Evolutionary conservation across 208 protist species (phyloP).

Genomic region (Acanthamoeba healyi): DNA sequence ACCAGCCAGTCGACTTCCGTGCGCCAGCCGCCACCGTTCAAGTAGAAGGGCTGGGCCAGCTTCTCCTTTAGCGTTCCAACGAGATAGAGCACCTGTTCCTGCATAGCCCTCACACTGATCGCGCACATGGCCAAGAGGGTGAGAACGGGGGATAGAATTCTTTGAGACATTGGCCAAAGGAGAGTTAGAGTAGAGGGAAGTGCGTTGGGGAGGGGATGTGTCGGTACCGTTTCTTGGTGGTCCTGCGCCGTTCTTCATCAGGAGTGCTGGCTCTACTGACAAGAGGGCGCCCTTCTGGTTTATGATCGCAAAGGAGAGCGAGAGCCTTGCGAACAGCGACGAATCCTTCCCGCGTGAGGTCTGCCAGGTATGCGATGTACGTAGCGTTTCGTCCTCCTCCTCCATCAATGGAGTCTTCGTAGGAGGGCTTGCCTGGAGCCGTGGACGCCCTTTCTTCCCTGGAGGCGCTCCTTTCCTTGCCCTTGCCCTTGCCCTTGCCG

Average conservation of each 20-base stretch:
- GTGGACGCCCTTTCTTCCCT: not conserved
- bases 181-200: not conserved
- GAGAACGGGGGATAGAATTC: too few relatives aligned
- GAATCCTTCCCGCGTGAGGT: not conserved
- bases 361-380: not conserved
- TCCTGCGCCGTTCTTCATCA: too few relatives aligned
- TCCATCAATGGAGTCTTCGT: too few relatives aligned
- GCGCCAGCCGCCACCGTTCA: not conserved
- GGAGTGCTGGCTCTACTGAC: too few relatives aligned
- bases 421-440: too few relatives aligned
- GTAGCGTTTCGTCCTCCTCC: not conserved
- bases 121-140: not conserved
- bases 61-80: constrained; percentile 1
- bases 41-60: not conserved
- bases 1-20: constrained; percentile 14
- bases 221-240: too few relatives aligned
- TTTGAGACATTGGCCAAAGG: too few relatives aligned
- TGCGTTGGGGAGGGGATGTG: not conserved
- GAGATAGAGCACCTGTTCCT: not conserved
- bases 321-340: not conserved
- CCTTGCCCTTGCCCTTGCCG: not conserved
- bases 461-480: not conserved
- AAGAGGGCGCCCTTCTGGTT: too few relatives aligned
- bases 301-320: not conserved
- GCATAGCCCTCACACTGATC: not conserved